Percentiles rank a stretch among this genome's conserved stretches.
Conservation (phyloP, 208 protist genomes). For the Tritrichomonas musculus region DNA sequence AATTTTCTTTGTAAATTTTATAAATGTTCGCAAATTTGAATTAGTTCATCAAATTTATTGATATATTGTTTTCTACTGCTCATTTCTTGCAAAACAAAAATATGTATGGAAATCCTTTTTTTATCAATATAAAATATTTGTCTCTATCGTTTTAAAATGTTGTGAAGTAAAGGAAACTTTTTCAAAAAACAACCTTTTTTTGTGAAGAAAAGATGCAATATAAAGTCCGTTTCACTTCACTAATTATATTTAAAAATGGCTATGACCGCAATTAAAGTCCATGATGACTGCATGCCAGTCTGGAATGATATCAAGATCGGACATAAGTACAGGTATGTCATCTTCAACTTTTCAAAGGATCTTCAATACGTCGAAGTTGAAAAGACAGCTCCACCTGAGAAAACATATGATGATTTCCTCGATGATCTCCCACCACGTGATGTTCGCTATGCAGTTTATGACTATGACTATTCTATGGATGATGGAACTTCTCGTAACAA, state of each 20-base stretch:
- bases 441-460: conserved; percentile 33
- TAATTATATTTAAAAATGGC: conserved; percentile 26
- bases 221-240: neutral
- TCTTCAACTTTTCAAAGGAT: conserved; percentile 9
- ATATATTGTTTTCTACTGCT: too few species aligned
- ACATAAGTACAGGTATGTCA: conserved; percentile 13
- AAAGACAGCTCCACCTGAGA: neutral
- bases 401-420: conserved; percentile 29
- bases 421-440: conserved; percentile 28
- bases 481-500: conserved; percentile 14
- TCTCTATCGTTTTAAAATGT: too few species aligned
- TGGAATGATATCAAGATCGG: conserved; percentile 32
- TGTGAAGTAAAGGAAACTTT: too few species aligned
- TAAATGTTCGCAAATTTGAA: too few species aligned
- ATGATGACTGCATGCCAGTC: conserved; percentile 8
- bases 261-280: neutral
- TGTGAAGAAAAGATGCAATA: too few species aligned
- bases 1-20: too few species aligned
- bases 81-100: too few species aligned
- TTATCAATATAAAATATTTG: too few species aligned
- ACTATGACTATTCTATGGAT: neutral
- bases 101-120: too few species aligned
- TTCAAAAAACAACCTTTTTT: too few species aligned
- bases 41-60: too few species aligned
- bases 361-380: neutral